phyloP scores from a whole-genome alignment of 805 yeast genomes.

The Metschnikowia lunata region DNA sequence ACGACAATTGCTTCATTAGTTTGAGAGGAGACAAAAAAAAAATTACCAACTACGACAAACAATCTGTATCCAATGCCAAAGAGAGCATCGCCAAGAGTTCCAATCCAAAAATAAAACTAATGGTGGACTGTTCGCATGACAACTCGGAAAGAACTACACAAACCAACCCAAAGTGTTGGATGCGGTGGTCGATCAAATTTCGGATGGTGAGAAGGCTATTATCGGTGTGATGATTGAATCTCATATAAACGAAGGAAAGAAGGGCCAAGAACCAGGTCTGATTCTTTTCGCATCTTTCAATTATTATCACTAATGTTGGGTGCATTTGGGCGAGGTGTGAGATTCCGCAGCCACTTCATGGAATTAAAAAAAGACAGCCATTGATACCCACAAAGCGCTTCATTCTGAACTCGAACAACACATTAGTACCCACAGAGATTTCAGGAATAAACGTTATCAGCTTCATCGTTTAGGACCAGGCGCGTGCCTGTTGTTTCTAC shows the following conservation, averaged over 20 bases:
- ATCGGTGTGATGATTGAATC: conserved; percentile 98
- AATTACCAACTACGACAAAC: conserved; percentile 86
- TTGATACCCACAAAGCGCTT: too few species aligned
- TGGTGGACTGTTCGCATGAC: conserved; percentile 98
- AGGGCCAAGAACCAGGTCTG: conserved; percentile 4
- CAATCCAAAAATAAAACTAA: conserved; percentile 51
- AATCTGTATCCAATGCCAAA: conserved; percentile 56
- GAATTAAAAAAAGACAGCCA: too few species aligned
- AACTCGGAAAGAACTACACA: conserved; percentile 82
- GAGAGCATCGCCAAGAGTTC: conserved; percentile 46
- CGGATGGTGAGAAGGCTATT: conserved; percentile 66
- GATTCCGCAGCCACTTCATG: too few species aligned
- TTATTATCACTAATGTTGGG: too few species aligned
- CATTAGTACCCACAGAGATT: too few species aligned
- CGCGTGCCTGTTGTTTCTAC: too few species aligned
- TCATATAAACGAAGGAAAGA: conserved; percentile 83
- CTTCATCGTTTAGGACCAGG: too few species aligned
- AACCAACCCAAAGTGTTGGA: conserved; percentile 91
- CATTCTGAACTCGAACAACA: too few species aligned
- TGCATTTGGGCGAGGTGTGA: too few species aligned
- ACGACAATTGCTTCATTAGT: conserved; percentile 83
- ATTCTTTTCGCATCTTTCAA: too few species aligned
- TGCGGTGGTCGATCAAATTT: conserved; percentile 71
- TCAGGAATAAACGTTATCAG: too few species aligned
- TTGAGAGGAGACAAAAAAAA: conserved; percentile 94